These are phyloP conservation scores for Begonia fuchsioides DNA, from an alignment of 306 rosid species.

Conservation along the genomic window DNA sequence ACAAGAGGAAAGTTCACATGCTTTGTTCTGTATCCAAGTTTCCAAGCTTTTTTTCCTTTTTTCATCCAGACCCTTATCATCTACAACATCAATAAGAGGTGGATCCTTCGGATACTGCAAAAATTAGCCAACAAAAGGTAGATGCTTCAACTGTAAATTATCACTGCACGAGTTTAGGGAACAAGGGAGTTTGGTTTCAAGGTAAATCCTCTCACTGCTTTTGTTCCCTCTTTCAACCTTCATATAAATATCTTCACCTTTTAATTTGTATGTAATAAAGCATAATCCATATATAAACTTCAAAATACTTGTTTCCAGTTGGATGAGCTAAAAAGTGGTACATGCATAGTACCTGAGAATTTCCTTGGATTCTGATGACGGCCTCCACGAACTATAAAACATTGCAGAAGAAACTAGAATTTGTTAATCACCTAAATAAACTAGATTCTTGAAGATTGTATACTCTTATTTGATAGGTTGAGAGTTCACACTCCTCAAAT, in stretches of 20 bases:
- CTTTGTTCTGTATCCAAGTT: conserved; percentile 31
- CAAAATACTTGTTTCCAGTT: background rate
- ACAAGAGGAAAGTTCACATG: conserved; percentile 36
- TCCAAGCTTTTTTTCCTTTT: conserved; percentile 34
- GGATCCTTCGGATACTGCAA: conserved; percentile 59
- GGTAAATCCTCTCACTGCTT: too few relatives aligned
- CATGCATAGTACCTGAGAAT: conserved; percentile 34
- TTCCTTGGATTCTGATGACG: conserved; percentile 32
- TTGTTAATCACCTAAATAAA: too few relatives aligned
- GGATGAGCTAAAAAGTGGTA: background rate
- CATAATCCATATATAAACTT: too few relatives aligned
- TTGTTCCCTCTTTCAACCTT: too few relatives aligned
- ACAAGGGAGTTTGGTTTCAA: too few relatives aligned
- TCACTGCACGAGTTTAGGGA: too few relatives aligned
- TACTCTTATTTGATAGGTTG: too few relatives aligned
- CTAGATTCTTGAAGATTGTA: too few relatives aligned
- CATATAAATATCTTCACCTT: too few relatives aligned
- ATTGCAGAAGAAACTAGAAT: background rate
- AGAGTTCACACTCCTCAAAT: too few relatives aligned
- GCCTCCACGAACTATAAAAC: conserved; percentile 62
- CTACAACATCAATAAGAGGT: conserved; percentile 40
- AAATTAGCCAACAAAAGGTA: background rate
- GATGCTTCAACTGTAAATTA: too few relatives aligned
- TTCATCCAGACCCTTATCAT: conserved; percentile 57
- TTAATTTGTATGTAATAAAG: too few relatives aligned